Evolutionary conservation across 164 flowering plant genomes (phyloP).

Genomic region (Cinnamomum micranthum): DNA sequence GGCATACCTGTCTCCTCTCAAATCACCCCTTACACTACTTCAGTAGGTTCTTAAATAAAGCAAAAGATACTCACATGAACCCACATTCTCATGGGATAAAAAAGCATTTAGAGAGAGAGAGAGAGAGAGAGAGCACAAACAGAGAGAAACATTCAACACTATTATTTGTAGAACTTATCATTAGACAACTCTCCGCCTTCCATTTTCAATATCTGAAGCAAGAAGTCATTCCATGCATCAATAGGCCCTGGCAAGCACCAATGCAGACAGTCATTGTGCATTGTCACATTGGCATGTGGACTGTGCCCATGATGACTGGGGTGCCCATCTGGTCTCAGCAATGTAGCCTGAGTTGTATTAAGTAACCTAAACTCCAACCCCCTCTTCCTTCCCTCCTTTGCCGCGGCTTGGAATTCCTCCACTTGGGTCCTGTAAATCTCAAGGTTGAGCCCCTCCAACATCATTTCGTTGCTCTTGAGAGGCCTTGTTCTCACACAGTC

Average conservation of each 20-base stretch:
- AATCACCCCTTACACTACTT: too few relatives aligned
- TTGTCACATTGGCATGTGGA: conserved; percentile 24
- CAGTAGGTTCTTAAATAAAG: too few relatives aligned
- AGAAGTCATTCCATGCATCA: conserved; percentile 39
- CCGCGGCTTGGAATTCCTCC: conserved; percentile 33
- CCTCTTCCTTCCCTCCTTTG: conserved; percentile 21
- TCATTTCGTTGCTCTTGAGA: conserved; percentile 25
- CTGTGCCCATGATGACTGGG: conserved; percentile 35
- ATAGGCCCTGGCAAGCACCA: conserved; percentile 49
- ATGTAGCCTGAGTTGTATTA: conserved; percentile 27
- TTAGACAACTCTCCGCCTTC: conserved; percentile 7
- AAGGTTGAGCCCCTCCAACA: conserved; percentile 20
- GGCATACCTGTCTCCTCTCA: too few relatives aligned
- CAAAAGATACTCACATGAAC: too few relatives aligned
- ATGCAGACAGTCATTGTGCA: conserved; percentile 38
- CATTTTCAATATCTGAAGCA: conserved; percentile 35
- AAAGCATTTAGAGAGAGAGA: not conserved
- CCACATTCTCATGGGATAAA: too few relatives aligned
- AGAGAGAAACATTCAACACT: not conserved
- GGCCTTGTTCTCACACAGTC: conserved; percentile 55
- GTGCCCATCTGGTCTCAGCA: conserved; percentile 45
- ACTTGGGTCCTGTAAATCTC: conserved; percentile 34
- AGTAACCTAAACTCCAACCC: conserved; percentile 30
- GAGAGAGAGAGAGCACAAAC: not conserved
- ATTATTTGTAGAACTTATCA: not conserved